phyloP scores from a whole-genome alignment of 2,329 filamentous ascomycete genomes.

The Xylaria polymorpha region DNA sequence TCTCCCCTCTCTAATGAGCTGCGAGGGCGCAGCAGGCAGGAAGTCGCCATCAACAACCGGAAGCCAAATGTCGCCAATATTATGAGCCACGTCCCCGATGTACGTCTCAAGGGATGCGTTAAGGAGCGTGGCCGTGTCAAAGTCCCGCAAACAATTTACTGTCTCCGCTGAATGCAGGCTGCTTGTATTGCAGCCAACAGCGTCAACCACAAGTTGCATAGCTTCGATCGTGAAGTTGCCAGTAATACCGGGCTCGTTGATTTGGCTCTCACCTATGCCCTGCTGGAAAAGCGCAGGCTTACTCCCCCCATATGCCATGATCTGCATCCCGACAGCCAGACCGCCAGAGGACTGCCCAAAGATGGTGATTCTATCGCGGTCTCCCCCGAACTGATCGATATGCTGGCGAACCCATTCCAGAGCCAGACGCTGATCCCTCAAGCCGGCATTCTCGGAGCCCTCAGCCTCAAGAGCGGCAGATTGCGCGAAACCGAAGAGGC shows the following conservation, averaged over 20 bases:
- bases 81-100: slow-evolving; percentile 54
- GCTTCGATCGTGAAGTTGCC: slow-evolving; percentile 61
- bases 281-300: slow-evolving; percentile 59
- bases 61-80: slow-evolving; percentile 64
- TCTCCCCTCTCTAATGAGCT: slow-evolving; percentile 54
- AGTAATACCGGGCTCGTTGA: slow-evolving; percentile 63
- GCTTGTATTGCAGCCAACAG: slow-evolving; percentile 57
- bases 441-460: slow-evolving; percentile 58
- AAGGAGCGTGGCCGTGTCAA: slow-evolving; percentile 57
- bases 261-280: slow-evolving; percentile 60
- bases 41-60: slow-evolving; percentile 63
- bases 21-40: slow-evolving; percentile 58
- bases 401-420: slow-evolving; percentile 61
- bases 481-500: slow-evolving; percentile 49
- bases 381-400: slow-evolving; percentile 58
- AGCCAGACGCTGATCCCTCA: slow-evolving; percentile 58
- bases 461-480: slow-evolving; percentile 46
- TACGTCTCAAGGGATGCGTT: slow-evolving; percentile 59
- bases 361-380: slow-evolving; percentile 57
- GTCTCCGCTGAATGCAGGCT: slow-evolving; percentile 56
- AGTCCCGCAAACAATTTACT: slow-evolving; percentile 59
- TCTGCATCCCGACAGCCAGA: slow-evolving; percentile 58
- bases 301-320: slow-evolving; percentile 60
- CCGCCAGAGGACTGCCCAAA: slow-evolving; percentile 54
- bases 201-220: slow-evolving; percentile 56